These are phyloP conservation scores for Populus hybrid DNA, from an alignment of 441 rosid species.

Conservation along the genomic window DNA sequence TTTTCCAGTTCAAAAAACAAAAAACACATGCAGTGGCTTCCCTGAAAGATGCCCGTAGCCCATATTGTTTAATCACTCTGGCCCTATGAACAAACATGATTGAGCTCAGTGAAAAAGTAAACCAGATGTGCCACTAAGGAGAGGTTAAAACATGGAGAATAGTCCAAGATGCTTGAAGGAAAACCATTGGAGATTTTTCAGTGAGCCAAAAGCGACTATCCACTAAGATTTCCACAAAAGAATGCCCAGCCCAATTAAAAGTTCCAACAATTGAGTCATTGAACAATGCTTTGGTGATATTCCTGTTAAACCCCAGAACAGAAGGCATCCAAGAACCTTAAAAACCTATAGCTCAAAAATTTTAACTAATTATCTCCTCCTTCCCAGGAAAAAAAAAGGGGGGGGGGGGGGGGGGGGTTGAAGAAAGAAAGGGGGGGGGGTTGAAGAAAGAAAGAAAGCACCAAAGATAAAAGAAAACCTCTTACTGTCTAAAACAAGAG, in stretches of 20 bases:
- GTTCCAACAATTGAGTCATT: neutral
- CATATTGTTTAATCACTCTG: neutral
- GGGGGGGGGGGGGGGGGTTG: too few relatives aligned
- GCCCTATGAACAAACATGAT: neutral
- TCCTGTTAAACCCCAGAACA: neutral
- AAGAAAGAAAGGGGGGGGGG: constrained; percentile 2
- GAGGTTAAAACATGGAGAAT: neutral
- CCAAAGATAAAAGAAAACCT: neutral
- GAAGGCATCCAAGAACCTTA: neutral
- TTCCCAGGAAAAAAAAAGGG: neutral
- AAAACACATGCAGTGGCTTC: neutral
- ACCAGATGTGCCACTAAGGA: neutral
- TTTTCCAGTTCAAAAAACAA: too few relatives aligned
- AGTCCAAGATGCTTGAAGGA: neutral
- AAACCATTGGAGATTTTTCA: neutral
- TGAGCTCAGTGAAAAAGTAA: neutral
- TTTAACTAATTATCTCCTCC: neutral
- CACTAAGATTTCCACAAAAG: neutral
- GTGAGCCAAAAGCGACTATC: neutral
- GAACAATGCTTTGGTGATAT: neutral
- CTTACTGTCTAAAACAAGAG: neutral
- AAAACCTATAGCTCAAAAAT: neutral
- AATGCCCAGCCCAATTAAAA: neutral
- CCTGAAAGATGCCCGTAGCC: neutral
- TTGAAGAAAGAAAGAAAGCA: too few relatives aligned